Percentiles rank a stretch among this genome's conserved stretches.
phyloP scores from a whole-genome alignment of 768 basidiomycete genomes.

The Suillus decipiens region DNA sequence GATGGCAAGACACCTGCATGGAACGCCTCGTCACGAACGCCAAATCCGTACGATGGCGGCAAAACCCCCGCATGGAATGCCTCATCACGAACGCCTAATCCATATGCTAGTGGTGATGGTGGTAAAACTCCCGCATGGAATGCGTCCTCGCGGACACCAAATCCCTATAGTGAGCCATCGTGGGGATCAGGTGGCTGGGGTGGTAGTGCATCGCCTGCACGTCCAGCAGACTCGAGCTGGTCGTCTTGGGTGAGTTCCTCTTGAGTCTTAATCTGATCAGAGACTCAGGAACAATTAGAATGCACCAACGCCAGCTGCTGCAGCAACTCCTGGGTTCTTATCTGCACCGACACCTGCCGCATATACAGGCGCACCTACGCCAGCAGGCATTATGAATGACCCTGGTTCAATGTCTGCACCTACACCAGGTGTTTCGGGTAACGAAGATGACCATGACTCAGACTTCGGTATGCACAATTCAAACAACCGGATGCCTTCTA shows the following conservation, averaged over 20 bases:
- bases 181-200: conserved; percentile 35
- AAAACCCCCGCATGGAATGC: conserved; percentile 72
- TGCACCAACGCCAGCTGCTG: conserved; percentile 42
- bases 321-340: conserved; percentile 39
- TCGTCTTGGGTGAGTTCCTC: conserved; percentile 34
- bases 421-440: conserved; percentile 29
- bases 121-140: conserved; percentile 57
- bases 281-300: conserved; percentile 35
- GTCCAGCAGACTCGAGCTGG: conserved; percentile 34
- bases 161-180: conserved; percentile 45
- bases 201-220: conserved; percentile 30
- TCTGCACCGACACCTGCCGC: conserved; percentile 33
- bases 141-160: conserved; percentile 53
- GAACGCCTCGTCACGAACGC: conserved; percentile 66
- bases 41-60: conserved; percentile 68
- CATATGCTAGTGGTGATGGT: conserved; percentile 47
- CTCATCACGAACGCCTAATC: conserved; percentile 69
- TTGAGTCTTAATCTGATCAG: conserved; percentile 26
- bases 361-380: conserved; percentile 35
- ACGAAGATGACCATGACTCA: conserved; percentile 29
- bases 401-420: conserved; percentile 28
- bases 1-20: conserved; percentile 61
- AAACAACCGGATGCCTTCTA: neutral
- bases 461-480: conserved; percentile 2
- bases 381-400: conserved; percentile 18